Base-by-base conservation (phyloP, 2,329 filamentous ascomycete species). In the Cylindrodendrum hubeiense region DNA sequence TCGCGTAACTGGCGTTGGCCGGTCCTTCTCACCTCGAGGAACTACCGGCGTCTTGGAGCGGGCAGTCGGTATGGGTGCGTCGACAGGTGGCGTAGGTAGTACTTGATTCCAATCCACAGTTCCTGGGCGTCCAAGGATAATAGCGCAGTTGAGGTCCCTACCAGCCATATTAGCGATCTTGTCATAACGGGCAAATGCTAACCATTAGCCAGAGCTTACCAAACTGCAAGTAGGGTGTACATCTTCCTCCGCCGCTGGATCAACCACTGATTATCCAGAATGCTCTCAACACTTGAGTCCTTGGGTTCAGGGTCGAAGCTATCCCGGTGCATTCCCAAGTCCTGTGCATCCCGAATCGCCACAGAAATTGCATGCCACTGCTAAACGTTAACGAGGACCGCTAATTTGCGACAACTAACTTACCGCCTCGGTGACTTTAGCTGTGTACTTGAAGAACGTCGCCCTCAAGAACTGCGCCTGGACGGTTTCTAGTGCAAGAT, bases 261-360 rank as follows among this genome's bases (percentile, higher is more conserved):
- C 50, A 83, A 77, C 89, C 89, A 90, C 68, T 89, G 81, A 63
- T 86, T 88, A 64, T 87, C 84, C 17, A 89, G 76, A 2, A 85
- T 77, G 33, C 83, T 82, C 63, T 87, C 86, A 5, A 82, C 75
- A 41, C 81, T 83, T 41, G 82, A 77, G 37, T 83, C 77, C 15
- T 75, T 78, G 3, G 85, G 84, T 52, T 83, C 82, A 0, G 86
- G 86, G 67, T 89, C 86, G 28, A 84, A 76, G 37, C 79, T 81
- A 66, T 87, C 84, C 13, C 84, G 82, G 68, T 91, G 85, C 70
- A 91, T 79, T 13, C 88, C 89, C 43, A 90, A 83, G 69, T 90
- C 88, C 72, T 90, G 88, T 0, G 87, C 89, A 72, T 90, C 88
- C 43, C 87, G 81, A 60, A 90, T 89, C 0, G 86, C 84, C 22